Conservation (phyloP, 352 stramenopile genomes). For the Saprolegnia diclina region DNA sequence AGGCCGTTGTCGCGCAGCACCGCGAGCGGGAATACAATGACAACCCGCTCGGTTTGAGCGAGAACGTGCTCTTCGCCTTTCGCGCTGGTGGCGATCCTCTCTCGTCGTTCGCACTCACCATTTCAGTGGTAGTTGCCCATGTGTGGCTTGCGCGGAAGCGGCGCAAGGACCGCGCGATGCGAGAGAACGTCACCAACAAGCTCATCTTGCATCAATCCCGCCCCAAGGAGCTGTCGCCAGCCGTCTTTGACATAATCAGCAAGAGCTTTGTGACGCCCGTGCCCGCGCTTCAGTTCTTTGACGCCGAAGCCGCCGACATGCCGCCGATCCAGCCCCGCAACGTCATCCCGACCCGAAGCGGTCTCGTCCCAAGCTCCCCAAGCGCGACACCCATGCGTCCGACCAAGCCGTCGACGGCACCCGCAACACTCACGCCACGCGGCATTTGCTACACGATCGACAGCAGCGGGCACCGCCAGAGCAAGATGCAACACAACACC, state of each 20-base stretch:
- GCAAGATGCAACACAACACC: slow-evolving; percentile 56
- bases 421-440: slow-evolving; percentile 30
- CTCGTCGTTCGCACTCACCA: background rate
- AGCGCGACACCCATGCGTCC: slow-evolving; percentile 12
- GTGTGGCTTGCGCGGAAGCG: slow-evolving; percentile 21
- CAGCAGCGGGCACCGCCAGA: slow-evolving; percentile 46
- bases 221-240: slow-evolving; percentile 41
- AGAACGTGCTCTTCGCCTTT: slow-evolving; percentile 24
- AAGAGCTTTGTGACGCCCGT: slow-evolving; percentile 65
- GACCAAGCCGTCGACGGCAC: background rate
- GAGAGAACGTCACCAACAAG: slow-evolving; percentile 25
- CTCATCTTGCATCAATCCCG: background rate
- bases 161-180: slow-evolving; percentile 11
- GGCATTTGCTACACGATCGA: slow-evolving; percentile 75
- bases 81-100: background rate
- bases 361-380: background rate
- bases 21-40: slow-evolving; percentile 1
- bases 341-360: background rate
- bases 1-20: slow-evolving; percentile 5
- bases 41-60: slow-evolving; percentile 18
- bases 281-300: slow-evolving; percentile 73
- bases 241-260: slow-evolving; percentile 70
- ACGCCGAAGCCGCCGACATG: slow-evolving; percentile 26
- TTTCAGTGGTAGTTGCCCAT: slow-evolving; percentile 9
- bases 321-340: background rate